Evolutionary conservation across 176 grass and related monocot species (phyloP), one percentile per base, ranked within the genome.

Genomic region (Elymus sibiricus): DNA sequence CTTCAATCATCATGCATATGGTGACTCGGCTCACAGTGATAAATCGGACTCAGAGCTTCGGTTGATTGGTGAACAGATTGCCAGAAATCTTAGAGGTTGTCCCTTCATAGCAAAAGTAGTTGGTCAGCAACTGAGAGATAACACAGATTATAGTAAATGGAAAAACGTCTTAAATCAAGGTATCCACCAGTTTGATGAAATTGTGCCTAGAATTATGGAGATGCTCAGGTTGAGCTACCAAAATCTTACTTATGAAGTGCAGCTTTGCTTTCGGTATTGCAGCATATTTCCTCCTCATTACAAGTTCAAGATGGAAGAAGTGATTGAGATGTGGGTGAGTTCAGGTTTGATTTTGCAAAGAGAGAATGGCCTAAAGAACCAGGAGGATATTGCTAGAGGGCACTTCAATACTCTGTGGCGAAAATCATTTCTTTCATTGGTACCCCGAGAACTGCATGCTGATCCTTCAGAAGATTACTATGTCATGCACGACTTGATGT

Each of bases 401-500:
- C 55, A 91, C 58, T 83, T 91, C 5, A 34, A 71, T 76, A 12
- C 66, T 75, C 40, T 91, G 1, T 24, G 21, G 11, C 28, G 17
- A 67, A 73, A 87, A 84, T 87, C 89, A 60, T 91, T 91, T 74
- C 76, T 91, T 47, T 44, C 77, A 28, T 26, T 79, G 24, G 74
- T 84, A 84, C 82, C 74, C 5, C 62, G 47, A 78, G 46, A 73
- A 74, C n/a, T 32, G 19, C 49, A 37, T 78, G 24, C 66, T 19
- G 70, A 64, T 64, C 34, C 64, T 80, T 40, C 80, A 51, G 37
- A 79, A 44, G 59, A 79, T 21, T 79, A 83, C 64, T 79, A 84
- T 69, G 22, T 87, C 59, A 44, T 87, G 73, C 66, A 69, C 70
- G 75, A 91, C 5, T 24, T 87, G 28, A 85, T 90, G 58, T 31